These are phyloP conservation scores for Aspergillus sp. DNA, from an alignment of 2,329 filamentous ascomycete genomes.

Conservation along the genomic window DNA sequence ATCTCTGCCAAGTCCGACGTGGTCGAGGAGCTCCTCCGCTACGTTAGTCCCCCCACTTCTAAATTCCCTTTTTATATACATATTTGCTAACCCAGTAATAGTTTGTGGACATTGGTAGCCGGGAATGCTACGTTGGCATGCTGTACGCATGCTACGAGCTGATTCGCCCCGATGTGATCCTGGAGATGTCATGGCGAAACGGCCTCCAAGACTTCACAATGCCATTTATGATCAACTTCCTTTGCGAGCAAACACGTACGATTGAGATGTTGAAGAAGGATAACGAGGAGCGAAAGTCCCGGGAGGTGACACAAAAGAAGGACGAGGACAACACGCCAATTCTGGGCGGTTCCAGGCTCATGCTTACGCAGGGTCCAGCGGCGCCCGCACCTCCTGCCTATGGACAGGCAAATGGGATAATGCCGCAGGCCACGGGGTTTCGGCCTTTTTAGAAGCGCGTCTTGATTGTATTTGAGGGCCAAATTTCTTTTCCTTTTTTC, in stretches of 20 bases:
- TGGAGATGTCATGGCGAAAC: constrained; percentile 96
- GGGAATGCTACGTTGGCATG: constrained; percentile 99
- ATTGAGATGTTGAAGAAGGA: constrained; percentile 86
- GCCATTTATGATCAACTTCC: constrained; percentile 99
- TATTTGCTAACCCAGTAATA: constrained; percentile 47
- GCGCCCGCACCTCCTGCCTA: constrained; percentile 62
- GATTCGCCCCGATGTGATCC: constrained; percentile 84
- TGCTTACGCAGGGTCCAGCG: constrained; percentile 91
- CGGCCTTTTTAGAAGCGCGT: constrained; percentile 49
- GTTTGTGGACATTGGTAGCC: constrained; percentile 99
- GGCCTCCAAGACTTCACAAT: constrained; percentile 96
- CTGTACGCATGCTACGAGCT: constrained; percentile 98
- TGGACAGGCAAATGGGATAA: constrained; percentile 81
- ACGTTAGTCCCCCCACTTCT: constrained; percentile 66
- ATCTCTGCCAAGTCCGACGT: constrained; percentile 88
- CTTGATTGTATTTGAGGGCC: constrained; percentile 17
- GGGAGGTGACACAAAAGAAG: constrained; percentile 73
- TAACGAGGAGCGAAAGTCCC: constrained; percentile 85
- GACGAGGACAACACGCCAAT: constrained; percentile 94
- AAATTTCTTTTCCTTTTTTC: constrained; percentile 1
- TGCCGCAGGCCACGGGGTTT: constrained; percentile 82
- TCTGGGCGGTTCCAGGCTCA: constrained; percentile 80
- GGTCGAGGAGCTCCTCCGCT: constrained; percentile 92
- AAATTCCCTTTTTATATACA: not conserved
- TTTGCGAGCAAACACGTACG: constrained; percentile 84